Evolutionary conservation across 2,329 filamentous ascomycete species (phyloP), one percentile per base, ranked within the genome.

Genomic region (Fusarium scirpi): DNA sequence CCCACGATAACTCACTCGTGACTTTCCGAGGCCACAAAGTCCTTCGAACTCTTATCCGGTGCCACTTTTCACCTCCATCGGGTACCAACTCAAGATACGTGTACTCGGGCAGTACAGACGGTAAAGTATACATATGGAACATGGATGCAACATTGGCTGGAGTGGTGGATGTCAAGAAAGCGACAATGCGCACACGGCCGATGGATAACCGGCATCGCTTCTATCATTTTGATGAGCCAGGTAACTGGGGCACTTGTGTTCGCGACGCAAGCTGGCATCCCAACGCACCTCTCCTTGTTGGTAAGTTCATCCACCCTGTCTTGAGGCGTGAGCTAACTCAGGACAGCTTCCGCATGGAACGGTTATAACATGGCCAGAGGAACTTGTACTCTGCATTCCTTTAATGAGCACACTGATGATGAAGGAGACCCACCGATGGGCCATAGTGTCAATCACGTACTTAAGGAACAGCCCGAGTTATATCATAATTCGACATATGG

Each of bases 231-330:
- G 84, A 87, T n/a, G 86, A 87, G 30, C 80, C 85, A 29, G 82
- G 83, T 0, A 81, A 83, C 12, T 95, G 92, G 92, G 87, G 87
- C 67, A 94, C 93, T 1, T 93, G 93, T 71, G 93, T 97, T 22
- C 86, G 94, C 34, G 94, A 98, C 83, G 93, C 92, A 24, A 94
- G 91, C 76, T 97, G 94, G 94, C 94, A 97, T 82, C 94, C 94
- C 1, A 91, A 86, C 70, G 93, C 92, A 3, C 94, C 94, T 2
- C 85, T 97, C 43, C 85, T 98, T 69, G 94, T 86, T 75, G 86
- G 86, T 88, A 77, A 81, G 85, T 83, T 47, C 2, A 16, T 11
- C 24, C 8, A 7, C 24, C 4, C 11, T 12, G 29, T 30, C 15
- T 13, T 18, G 16, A 24, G 46, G 32, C 27, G 16, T 12, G 6